Percentiles rank a stretch among this genome's conserved stretches.
These are phyloP conservation scores for Lactarius indigo DNA, from an alignment of 768 basidiomycete species.

Conservation along the genomic window DNA sequence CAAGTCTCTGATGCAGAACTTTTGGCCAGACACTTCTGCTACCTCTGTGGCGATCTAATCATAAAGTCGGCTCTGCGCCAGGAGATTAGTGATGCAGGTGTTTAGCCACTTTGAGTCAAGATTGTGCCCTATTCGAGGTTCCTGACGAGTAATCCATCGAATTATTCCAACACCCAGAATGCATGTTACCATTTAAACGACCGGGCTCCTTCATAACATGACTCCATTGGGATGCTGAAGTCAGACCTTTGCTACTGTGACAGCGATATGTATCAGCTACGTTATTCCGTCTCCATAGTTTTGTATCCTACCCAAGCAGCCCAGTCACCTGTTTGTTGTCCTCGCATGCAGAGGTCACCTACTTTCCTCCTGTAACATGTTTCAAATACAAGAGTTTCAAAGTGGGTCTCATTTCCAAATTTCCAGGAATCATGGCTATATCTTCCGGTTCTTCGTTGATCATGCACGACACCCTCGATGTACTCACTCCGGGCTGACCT, in stretches of 20 bases:
- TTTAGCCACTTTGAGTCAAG: constrained; percentile 33
- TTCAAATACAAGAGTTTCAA: neutral
- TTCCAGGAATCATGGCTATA: neutral
- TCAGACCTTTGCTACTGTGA: neutral
- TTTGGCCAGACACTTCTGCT: constrained; percentile 46
- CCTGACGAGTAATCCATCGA: neutral
- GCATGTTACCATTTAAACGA: neutral
- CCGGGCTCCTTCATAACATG: neutral
- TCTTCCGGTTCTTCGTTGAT: neutral
- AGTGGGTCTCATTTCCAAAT: neutral
- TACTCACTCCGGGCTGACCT: neutral
- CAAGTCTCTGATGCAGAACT: neutral
- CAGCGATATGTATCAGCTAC: neutral
- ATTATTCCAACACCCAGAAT: neutral
- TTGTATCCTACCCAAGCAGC: neutral
- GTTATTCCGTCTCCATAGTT: neutral
- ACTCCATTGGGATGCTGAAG: too few species aligned
- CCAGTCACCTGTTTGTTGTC: neutral
- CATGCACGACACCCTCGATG: neutral
- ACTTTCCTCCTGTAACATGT: neutral
- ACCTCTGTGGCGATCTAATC: constrained; percentile 47
- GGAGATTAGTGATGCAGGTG: constrained; percentile 33
- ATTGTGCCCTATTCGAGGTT: constrained; percentile 39
- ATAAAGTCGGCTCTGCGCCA: constrained; percentile 36
- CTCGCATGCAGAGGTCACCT: neutral